phyloP scores from a whole-genome alignment of 202 grass and related monocot genomes.

The Dendrocalamus latiflorus region DNA sequence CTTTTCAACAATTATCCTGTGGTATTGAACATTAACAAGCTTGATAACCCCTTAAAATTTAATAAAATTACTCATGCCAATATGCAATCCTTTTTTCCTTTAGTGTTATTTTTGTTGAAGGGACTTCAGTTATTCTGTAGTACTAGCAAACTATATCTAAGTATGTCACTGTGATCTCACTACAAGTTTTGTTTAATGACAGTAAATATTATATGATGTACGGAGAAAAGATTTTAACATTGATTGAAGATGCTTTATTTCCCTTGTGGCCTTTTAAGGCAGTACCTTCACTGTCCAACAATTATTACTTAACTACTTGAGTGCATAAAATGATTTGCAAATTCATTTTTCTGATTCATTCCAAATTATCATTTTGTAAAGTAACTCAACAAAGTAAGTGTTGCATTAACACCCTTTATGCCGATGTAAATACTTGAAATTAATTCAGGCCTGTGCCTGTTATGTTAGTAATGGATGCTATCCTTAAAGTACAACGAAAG shows the following conservation, averaged over 20 bases:
- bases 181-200: neutral
- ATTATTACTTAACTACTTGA: neutral
- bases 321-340: neutral
- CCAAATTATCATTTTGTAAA: neutral
- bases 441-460: neutral
- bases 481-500: neutral
- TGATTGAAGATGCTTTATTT: neutral
- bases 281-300: neutral
- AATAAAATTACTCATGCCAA: neutral
- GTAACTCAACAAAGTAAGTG: neutral
- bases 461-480: neutral
- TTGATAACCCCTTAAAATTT: neutral
- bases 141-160: neutral
- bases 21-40: neutral
- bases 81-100: neutral
- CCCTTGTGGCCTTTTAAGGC: neutral
- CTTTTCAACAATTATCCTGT: neutral
- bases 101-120: neutral
- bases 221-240: neutral
- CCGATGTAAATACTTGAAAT: neutral
- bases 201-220: neutral
- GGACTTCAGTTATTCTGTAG: neutral
- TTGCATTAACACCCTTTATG: neutral
- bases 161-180: neutral
- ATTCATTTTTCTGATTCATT: neutral